Percentiles rank a stretch among this genome's conserved stretches.
Evolutionary conservation across 2,329 filamentous ascomycete species (phyloP).

Genomic region (Rutstroemia sydowiana): DNA sequence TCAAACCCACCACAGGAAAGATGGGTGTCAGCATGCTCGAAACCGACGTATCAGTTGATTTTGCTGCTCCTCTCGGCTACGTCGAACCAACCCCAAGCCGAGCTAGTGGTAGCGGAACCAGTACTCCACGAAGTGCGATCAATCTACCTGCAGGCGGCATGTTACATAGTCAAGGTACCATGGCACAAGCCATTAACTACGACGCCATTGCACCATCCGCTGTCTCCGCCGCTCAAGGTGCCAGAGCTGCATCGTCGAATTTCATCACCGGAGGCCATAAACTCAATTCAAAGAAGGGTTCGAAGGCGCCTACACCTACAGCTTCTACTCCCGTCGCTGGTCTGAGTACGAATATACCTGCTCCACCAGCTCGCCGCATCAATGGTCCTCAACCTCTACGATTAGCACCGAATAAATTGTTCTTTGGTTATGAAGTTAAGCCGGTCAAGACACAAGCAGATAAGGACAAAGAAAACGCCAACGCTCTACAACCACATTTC

Average conservation of each 20-base stretch:
- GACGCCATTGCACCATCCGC: conserved; percentile 76
- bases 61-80: conserved; percentile 88
- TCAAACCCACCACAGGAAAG: conserved; percentile 76
- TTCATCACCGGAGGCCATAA: conserved; percentile 77
- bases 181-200: conserved; percentile 99
- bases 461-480: conserved; percentile 57
- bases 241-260: conserved; percentile 61
- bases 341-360: conserved; percentile 33
- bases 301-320: conserved; percentile 67
- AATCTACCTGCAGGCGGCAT: conserved; percentile 64
- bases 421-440: conserved; percentile 92
- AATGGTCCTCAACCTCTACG: conserved; percentile 84
- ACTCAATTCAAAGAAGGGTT: conserved; percentile 73
- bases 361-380: conserved; percentile 37
- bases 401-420: conserved; percentile 80
- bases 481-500: conserved; percentile 66
- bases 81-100: conserved; percentile 67
- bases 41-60: conserved; percentile 94
- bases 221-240: conserved; percentile 54
- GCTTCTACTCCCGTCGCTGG: conserved; percentile 64
- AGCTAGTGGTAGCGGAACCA: conserved; percentile 59
- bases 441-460: conserved; percentile 75
- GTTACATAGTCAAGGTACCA: conserved; percentile 78
- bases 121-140: conserved; percentile 65
- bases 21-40: conserved; percentile 92